Evolutionary conservation across 2,329 filamentous ascomycete genomes (phyloP).

Genomic region (Penicillium sp.): DNA sequence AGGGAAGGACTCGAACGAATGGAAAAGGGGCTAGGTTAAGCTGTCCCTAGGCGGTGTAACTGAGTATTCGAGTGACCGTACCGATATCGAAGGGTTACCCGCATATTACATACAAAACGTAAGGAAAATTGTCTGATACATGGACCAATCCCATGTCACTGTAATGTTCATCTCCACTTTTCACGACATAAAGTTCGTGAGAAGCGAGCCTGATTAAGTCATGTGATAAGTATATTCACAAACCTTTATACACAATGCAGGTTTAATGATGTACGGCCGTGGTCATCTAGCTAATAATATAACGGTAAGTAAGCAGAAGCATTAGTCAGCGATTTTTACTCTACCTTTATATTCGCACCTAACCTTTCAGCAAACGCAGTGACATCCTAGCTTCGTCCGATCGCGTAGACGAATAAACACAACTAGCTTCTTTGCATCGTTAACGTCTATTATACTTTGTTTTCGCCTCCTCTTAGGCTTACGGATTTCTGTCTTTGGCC

Average conservation of each 20-base stretch:
- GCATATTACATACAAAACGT: slow-evolving; percentile 1
- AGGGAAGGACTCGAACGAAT: too few species aligned
- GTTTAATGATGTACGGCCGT: neutral
- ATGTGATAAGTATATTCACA: neutral
- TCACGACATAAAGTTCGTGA: too few species aligned
- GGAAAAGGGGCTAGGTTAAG: too few species aligned
- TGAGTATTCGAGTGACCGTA: neutral
- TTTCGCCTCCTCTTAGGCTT: neutral
- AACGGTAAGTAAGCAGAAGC: neutral
- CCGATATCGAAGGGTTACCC: neutral
- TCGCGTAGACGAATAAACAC: neutral
- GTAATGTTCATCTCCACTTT: neutral
- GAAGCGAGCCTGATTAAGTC: too few species aligned
- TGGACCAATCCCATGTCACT: neutral
- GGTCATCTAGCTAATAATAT: neutral
- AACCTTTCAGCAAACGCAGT: neutral
- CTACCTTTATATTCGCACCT: neutral
- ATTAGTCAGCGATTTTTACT: neutral
- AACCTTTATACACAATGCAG: too few species aligned
- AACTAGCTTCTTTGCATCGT: neutral
- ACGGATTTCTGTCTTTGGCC: neutral
- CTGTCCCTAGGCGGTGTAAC: slow-evolving; percentile 2
- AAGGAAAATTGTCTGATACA: neutral
- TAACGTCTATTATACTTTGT: neutral
- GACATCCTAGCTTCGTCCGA: slow-evolving; percentile 13